Evolutionary conservation across 2,329 filamentous ascomycete genomes (phyloP), one percentile per base, ranked within the genome.

Genomic region (Laburnicola sp.): DNA sequence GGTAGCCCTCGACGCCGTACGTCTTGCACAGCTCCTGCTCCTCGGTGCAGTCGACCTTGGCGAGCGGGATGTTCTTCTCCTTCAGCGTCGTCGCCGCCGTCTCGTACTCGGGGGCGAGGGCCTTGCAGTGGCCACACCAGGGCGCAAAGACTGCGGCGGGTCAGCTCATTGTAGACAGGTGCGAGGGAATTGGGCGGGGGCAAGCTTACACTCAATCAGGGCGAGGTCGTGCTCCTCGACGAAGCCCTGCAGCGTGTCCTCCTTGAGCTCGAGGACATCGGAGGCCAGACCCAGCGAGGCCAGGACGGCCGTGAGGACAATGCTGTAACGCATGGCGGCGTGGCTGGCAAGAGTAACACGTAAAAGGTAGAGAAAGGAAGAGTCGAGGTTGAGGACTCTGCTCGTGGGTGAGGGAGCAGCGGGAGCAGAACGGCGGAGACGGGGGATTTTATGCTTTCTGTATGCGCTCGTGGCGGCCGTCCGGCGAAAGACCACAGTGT

Each of bases 121-220:
- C 93, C 83, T 99, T 97, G 88, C 93, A 97, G 83, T 97, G 93
- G 62, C 92, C 93, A 65, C 89, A 96, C 92, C 93, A 96, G 65
- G 93, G 92, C 63, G 93, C 93, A 75, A 90, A 97, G 85, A 97
- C 88, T 91, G 38, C 26, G 48, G 3, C 34, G 35, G 6, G 8
- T 4, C 31, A 26, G 42, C 25, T 31, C n/a, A 11, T 16, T 16
- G 16, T 16, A 16, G 16, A 16, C 16, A 16, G 16, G 16, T 16
- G 16, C 16, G 16, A 16, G 16, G 16, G 16, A 16, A 21, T 22
- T 11, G 52, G 28, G 44, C 39, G n/a, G 16, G n/a, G 8, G 42
- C 10, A 34, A 35, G 78, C 88, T 78, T 81, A 93, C 89, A 99
- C 80, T 99, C 92, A 66, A 91, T 91, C 56, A 99, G 86, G 48